Conservation (phyloP, 257 asterid species). For the Solanum medicagineum region DNA sequence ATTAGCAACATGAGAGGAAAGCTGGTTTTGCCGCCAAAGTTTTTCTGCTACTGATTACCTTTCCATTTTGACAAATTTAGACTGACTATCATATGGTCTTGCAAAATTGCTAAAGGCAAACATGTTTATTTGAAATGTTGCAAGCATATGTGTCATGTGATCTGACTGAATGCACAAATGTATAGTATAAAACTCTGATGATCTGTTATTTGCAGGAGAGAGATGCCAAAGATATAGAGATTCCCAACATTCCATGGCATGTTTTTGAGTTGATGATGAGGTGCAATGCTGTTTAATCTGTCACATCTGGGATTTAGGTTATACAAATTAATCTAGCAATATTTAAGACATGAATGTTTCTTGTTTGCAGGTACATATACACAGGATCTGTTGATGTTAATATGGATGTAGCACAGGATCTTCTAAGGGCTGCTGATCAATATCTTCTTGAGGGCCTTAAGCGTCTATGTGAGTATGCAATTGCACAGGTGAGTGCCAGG, state of each 20-base stretch:
- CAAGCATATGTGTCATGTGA: background rate
- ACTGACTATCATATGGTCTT: background rate
- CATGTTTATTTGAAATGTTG: background rate
- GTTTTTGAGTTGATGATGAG: slow-evolving; percentile 99
- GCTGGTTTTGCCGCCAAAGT: background rate
- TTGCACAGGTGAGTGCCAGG: slow-evolving; percentile 49
- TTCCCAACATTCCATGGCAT: slow-evolving; percentile 96
- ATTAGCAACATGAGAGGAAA: background rate
- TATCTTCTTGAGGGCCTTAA: slow-evolving; percentile 69
- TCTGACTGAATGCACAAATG: background rate
- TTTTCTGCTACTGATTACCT: background rate
- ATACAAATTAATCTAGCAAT: background rate
- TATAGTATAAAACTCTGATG: background rate
- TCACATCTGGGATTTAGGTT: background rate
- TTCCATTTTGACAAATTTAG: background rate
- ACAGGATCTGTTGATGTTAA: slow-evolving; percentile 63
- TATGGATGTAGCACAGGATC: slow-evolving; percentile 58
- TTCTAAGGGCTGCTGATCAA: slow-evolving; percentile 68
- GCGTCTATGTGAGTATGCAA: slow-evolving; percentile 59
- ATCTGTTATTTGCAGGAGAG: slow-evolving; percentile 55
- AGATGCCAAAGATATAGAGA: slow-evolving; percentile 94
- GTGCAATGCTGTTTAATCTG: slow-evolving; percentile 16
- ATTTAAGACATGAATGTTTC: background rate
- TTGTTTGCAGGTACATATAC: slow-evolving; percentile 48
- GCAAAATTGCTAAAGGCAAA: background rate